Conservation (phyloP, 225 moss, liverwort and hornwort species). For the Asterella californica region DNA sequence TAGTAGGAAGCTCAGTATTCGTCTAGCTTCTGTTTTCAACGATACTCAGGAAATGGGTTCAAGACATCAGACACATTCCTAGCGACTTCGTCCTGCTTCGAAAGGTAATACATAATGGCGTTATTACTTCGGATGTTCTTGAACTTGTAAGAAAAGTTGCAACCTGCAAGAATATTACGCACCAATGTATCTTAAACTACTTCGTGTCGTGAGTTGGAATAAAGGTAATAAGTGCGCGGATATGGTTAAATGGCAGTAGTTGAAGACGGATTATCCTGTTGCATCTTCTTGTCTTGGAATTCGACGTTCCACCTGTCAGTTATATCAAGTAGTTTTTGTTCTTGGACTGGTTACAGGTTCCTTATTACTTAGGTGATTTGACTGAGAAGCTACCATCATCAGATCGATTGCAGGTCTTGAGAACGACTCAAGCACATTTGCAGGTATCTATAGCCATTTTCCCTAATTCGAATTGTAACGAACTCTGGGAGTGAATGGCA, state of each 20-base stretch:
- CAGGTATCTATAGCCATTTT: constrained; percentile 38
- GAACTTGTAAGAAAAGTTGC: too few species aligned
- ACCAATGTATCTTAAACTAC: too few species aligned
- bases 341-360: constrained; percentile 44
- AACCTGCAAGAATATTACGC: too few species aligned
- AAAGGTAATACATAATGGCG: too few species aligned
- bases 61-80: too few species aligned
- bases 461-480: background rate
- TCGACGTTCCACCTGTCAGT: background rate
- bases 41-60: too few species aligned
- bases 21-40: too few species aligned
- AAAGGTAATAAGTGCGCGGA: too few species aligned
- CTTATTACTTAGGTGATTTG: constrained; percentile 87
- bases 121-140: too few species aligned
- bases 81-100: too few species aligned
- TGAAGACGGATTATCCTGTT: background rate
- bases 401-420: constrained; percentile 58
- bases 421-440: constrained; percentile 54
- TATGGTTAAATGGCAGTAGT: too few species aligned
- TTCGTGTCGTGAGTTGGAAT: too few species aligned
- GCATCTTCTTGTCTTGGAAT: background rate
- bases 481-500: background rate
- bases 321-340: background rate
- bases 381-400: constrained; percentile 63
- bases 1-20: background rate